Base-by-base conservation (phyloP, 108 stramenopile genomes). In the Cylindrotheca fusiformis region DNA sequence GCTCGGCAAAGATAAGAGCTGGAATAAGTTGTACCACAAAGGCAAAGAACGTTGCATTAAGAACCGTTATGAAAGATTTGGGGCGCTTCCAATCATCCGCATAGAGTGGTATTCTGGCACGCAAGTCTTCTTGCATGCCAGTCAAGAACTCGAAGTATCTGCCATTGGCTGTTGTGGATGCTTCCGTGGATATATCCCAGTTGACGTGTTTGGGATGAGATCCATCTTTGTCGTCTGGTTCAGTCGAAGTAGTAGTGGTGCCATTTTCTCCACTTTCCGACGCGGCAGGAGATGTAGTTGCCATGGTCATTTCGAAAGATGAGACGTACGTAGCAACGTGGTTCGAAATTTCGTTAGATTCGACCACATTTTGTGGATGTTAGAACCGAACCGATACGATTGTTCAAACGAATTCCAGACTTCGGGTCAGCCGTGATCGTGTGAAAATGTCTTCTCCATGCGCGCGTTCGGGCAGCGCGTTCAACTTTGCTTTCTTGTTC, bases 21-120 rank as follows among this genome's bases (percentile, higher is more conserved):
- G 77, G 81, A n/a, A n/a, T n/a, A n/a, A 82, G 71, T 49, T 82
- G 81, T 32, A 82, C 63, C 48, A 82, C 64, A 53, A 82, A 82
- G 21, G 81, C 77, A 63, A 70, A 82, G 21, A 77, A n/a, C 2
- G 68, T 74, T 32, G 75, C 76, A 31, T 81, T 81, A 10, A 74
- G 12, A 0, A 77, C 72, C 4, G 76, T 77, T 4, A 49, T 46
- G 44, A 69, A 1, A 27, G 44, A 47, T 21, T 52, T 47, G 25
- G 79, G 79, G 8, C 48, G 52, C 45, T 71, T 67, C 80, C 80
- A 82, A 46, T 82, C 80, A 41, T 57, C 48, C 19, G 18, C n/a
- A 47, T 82, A 82, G 19, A 71, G 48, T 12, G 80, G 76, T 19
- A 60, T 22, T 27, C 80, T 76, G 28, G 76, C 73, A 33, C 27